Conservation (phyloP, 371 early-diverging fungal genomes). For the Lichtheimia hyalospora region DNA sequence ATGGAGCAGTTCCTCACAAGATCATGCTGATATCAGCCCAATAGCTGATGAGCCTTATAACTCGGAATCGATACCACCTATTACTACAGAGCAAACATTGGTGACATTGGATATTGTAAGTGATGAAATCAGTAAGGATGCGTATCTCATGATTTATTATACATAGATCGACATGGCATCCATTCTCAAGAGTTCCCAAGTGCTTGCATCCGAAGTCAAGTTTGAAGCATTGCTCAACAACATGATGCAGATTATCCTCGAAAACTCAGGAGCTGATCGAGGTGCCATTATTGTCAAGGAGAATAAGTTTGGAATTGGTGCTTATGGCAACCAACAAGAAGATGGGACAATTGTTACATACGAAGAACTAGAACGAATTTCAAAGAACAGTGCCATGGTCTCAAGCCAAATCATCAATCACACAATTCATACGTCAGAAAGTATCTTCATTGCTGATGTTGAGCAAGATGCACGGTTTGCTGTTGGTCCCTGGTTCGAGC, state of each 20-base stretch:
- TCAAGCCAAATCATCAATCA: conserved; percentile 40
- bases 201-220: conserved; percentile 46
- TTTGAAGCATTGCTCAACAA: conserved; percentile 39
- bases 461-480: conserved; percentile 43
- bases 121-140: neutral
- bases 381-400: conserved; percentile 31
- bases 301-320: conserved; percentile 34
- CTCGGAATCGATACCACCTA: conserved; percentile 20
- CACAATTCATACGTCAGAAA: conserved; percentile 41
- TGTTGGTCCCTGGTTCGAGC: conserved; percentile 45
- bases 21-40: conserved; percentile 6
- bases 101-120: conserved; percentile 44
- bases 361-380: conserved; percentile 33
- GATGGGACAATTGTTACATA: conserved; percentile 31
- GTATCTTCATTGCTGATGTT: conserved; percentile 40
- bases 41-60: conserved; percentile 28
- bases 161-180: conserved; percentile 37
- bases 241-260: conserved; percentile 46
- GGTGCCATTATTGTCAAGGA: conserved; percentile 49
- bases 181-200: conserved; percentile 49
- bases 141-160: neutral
- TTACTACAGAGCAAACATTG: conserved; percentile 45
- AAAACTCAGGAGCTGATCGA: conserved; percentile 47
- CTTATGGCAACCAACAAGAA: conserved; percentile 41
- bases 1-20: conserved; percentile 34